Evolutionary conservation across 2,329 filamentous ascomycete genomes (phyloP), one percentile per base, ranked within the genome.

Genomic region (Rachicladosporium sp.): DNA sequence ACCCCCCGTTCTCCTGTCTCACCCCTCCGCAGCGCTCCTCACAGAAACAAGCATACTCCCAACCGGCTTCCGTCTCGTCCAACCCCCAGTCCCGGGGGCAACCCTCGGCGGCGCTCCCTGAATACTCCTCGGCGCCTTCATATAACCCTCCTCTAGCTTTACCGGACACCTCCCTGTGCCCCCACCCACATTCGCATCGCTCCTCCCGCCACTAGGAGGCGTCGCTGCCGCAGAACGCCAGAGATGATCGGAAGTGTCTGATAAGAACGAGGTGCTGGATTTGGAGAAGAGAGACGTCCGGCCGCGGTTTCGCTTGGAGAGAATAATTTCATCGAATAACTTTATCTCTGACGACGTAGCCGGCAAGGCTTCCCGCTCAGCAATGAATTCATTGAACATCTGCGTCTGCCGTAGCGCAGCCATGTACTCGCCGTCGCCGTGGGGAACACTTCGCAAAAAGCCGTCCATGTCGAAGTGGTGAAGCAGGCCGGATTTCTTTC

Each of bases 41-140:
- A 19, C 15, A 19, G 15, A 19, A 19, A 19, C 15, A 19, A 63
- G 47, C 59, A 62, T 61, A 15, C 55, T 59, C 12, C 67, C 66
- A 35, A 70, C 67, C 2, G 67, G 67, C 51, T 69, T 71, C 29
- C 68, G 57, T 40, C 64, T 63, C 15, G 67, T 64, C 15, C 15
- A 19, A 19, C 15, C 15, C 15, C 15, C 15, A 19, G 15, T 19
- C 15, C 15, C 15, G 47, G 67, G 63, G n/a, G 59, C 59, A 43
- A 61, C 59, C 38, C 69, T 68, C 10, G 76, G 66, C 21, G 87
- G 87, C n/a, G 87, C 78, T 29, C 88, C 88, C 58, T 93, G 86
- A 31, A 94, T 89, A 45, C 84, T 78, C 42, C 88, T 75, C 23
- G 88, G 88, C 62, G 95, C 88, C 58, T 86, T 85, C 86, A 96